Percentiles rank a stretch among this genome's conserved stretches.
Conservation (phyloP, 2,329 filamentous ascomycete species). For the Alternaria alternata region DNA sequence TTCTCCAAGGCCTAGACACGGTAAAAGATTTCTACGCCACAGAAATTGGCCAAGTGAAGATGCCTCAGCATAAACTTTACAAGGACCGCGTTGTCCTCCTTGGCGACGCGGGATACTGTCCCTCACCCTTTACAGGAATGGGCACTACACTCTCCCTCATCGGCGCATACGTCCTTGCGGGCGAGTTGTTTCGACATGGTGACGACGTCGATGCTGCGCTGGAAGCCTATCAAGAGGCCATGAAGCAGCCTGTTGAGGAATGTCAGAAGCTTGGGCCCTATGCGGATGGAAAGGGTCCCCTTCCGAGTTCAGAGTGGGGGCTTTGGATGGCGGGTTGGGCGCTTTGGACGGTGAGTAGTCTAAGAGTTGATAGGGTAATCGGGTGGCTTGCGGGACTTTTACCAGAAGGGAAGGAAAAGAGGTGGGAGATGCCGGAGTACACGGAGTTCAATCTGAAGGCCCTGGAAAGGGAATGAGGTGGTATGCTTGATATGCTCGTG, state of each 20-base stretch:
- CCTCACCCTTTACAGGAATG: conserved; percentile 31
- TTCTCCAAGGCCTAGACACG: conserved; percentile 53
- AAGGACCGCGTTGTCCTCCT: conserved; percentile 59
- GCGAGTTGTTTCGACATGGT: conserved; percentile 35
- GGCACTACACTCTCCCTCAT: conserved; percentile 46
- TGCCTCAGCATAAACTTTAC: conserved; percentile 50
- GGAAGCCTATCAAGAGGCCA: conserved; percentile 29
- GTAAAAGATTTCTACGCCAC: conserved; percentile 58
- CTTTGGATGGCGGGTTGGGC: background rate
- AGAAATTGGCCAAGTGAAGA: conserved; percentile 56
- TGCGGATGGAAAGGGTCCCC: background rate
- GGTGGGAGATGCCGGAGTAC: conserved; percentile 10
- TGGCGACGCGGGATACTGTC: conserved; percentile 60
- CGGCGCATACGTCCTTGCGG: conserved; percentile 51
- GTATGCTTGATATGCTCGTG: background rate
- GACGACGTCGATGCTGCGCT: conserved; percentile 29
- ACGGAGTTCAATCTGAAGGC: conserved; percentile 22
- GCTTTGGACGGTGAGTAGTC: background rate
- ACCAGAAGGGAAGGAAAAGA: background rate
- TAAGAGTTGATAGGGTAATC: background rate
- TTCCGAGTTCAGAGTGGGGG: conserved; percentile 1
- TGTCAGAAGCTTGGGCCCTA: conserved; percentile 22
- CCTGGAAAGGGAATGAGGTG: background rate
- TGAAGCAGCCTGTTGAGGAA: conserved; percentile 29
- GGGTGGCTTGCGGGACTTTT: background rate